phyloP scores from a whole-genome alignment of 73 alveolate species.

The Paraurostyla sp. region DNA sequence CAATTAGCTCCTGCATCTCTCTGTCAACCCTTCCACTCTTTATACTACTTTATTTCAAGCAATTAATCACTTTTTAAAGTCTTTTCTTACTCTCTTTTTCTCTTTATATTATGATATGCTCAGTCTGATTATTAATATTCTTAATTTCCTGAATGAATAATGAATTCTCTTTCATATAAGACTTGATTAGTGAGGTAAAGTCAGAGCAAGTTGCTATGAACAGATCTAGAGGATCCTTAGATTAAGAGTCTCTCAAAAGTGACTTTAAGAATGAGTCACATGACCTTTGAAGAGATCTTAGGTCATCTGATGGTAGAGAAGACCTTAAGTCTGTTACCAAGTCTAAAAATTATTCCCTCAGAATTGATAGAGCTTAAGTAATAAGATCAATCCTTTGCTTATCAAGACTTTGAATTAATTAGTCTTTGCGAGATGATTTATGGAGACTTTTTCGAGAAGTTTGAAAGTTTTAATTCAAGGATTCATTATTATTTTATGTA shows the following conservation, averaged over 20 bases:
- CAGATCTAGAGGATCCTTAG: background rate
- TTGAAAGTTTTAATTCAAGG: too few relatives aligned
- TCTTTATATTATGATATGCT: background rate
- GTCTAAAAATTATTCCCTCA: background rate
- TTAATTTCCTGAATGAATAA: background rate
- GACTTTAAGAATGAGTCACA: background rate
- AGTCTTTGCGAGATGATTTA: too few relatives aligned
- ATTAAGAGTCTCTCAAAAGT: background rate
- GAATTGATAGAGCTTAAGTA: background rate
- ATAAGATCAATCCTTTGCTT: too few relatives aligned
- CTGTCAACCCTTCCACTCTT: slow-evolving; percentile 37
- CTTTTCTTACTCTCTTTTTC: background rate
- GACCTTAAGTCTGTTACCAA: background rate
- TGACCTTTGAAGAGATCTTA: background rate
- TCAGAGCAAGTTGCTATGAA: background rate
- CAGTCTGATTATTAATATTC: background rate
- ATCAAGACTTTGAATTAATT: too few relatives aligned
- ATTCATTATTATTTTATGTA: too few relatives aligned
- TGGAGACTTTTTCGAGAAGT: too few relatives aligned
- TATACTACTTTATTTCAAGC: background rate
- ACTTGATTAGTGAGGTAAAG: background rate
- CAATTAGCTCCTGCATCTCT: slow-evolving; percentile 32
- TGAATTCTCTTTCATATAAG: background rate
- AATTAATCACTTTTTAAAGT: background rate
- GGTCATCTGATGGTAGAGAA: background rate